Base-by-base conservation (phyloP, 2,329 filamentous ascomycete species). In the Aspergillus phoenicis region DNA sequence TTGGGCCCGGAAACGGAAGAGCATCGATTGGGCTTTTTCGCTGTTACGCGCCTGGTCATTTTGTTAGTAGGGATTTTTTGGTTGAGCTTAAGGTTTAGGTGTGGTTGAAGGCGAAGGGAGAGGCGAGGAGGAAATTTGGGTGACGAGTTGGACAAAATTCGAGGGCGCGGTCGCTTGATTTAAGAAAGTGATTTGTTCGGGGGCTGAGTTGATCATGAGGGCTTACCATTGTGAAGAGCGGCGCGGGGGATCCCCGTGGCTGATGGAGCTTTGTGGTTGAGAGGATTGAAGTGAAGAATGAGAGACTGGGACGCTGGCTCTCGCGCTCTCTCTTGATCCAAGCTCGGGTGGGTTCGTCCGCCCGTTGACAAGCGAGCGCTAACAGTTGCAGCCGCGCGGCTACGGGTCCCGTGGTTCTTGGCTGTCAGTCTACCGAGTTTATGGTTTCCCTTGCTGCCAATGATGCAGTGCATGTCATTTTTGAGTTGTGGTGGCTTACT, bases 1-100 rank as follows among this genome's bases (percentile, higher is more conserved):
- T 71, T 94, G 91, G 74, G 96, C 95, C 77, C 95, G 92, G 84
- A 99, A 99, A 84, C 95, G 94, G 83, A 97, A 99, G 78, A 99
- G 94, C 94, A 99, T 99, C 52, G 93, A 97, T 83, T 99, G 95
- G 73, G 95, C 94, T 80, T 98, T 99, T 85, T 98, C 94, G 49
- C 91, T 94, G 79, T 98, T 97, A 75, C 94, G 94, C 74, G 94
- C 93, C 94, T 93, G 69, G 1, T 39, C 24, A 66, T 62, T 43
- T 59, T 57, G 57, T 41, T 62, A 56, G 15, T 51, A 22, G 62
- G 41, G 11, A 8, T 55, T 71, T 70, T 71, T 52, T 36, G 36
- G 36, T 28, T 49, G n/a, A 26, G 52, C 15, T 38, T 41, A n/a
- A 15, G 2, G 20, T 56, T 55, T 22, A 5, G 17, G 20, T 17